Conservation (phyloP, 73 alveolate genomes). For the Tetrahymena borealis region DNA sequence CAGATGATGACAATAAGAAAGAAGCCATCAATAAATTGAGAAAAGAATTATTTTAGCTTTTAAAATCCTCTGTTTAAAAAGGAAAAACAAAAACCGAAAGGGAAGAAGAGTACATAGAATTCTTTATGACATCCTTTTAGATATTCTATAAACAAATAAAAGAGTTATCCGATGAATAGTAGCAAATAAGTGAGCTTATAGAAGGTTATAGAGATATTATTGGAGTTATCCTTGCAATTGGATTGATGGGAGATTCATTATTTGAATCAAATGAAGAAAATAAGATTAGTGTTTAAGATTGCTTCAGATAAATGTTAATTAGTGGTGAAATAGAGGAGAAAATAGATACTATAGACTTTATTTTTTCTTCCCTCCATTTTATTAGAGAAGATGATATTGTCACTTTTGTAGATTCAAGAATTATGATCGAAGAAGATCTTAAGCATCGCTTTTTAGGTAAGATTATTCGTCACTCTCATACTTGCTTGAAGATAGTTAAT, state of each 20-base stretch:
- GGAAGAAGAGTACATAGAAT: background rate
- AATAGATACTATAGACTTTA: background rate
- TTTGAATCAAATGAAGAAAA: background rate
- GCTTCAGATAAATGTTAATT: background rate
- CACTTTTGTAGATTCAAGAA: background rate
- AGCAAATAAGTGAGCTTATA: background rate
- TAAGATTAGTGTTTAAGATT: background rate
- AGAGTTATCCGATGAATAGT: background rate
- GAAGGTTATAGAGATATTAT: background rate
- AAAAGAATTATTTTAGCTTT: background rate
- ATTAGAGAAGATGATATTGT: background rate
- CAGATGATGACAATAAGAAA: background rate
- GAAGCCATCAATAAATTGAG: background rate
- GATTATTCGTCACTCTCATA: background rate
- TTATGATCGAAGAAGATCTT: background rate
- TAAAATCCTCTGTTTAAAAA: background rate
- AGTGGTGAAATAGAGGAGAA: background rate
- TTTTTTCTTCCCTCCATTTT: background rate
- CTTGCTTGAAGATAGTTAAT: background rate
- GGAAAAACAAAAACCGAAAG: background rate
- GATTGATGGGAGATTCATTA: background rate
- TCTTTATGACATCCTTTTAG: background rate
- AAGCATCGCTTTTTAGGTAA: background rate
- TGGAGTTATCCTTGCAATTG: background rate
- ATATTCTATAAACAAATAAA: background rate